A percentile compares a stretch with the other conserved stretches of the same genome.
These are phyloP conservation scores for Royoungia palumana DNA, from an alignment of 768 basidiomycete species.

Conservation along the genomic window DNA sequence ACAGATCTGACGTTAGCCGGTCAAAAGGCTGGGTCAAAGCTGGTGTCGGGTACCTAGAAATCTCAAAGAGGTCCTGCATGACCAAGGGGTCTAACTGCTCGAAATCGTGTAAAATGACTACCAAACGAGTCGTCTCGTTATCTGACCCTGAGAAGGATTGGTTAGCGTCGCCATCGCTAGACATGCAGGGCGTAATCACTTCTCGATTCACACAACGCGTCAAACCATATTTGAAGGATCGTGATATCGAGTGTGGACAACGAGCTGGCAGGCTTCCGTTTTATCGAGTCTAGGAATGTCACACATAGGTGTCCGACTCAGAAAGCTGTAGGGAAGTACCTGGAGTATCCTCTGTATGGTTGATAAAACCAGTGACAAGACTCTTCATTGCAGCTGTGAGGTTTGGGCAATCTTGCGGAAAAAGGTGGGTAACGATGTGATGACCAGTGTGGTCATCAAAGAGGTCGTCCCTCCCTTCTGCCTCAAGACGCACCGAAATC, in stretches of 20 bases:
- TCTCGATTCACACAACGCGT: conserved; percentile 35
- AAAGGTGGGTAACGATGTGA: conserved; percentile 46
- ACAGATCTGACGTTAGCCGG: background rate
- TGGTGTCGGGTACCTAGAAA: conserved; percentile 54
- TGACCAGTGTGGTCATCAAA: conserved; percentile 15
- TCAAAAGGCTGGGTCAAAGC: background rate
- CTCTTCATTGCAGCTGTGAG: conserved; percentile 51
- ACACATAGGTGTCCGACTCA: background rate
- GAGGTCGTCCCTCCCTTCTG: conserved; percentile 21
- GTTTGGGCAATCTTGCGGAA: conserved; percentile 56
- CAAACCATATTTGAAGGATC: conserved; percentile 59
- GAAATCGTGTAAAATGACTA: conserved; percentile 68
- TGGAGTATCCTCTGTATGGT: conserved; percentile 31
- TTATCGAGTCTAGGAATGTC: conserved; percentile 32
- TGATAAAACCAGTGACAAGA: conserved; percentile 52
- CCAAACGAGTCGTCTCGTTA: conserved; percentile 37
- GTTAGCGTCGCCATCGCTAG: background rate
- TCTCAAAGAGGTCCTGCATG: conserved; percentile 66
- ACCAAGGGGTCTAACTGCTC: conserved; percentile 64
- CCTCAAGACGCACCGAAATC: conserved; percentile 37
- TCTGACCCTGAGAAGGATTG: conserved; percentile 7
- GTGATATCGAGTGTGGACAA: conserved; percentile 62
- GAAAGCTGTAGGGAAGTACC: conserved; percentile 24
- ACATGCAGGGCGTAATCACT: conserved; percentile 32
- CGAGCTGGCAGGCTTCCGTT: conserved; percentile 47